Conservation (phyloP, 2,329 filamentous ascomycete genomes). For the Colletotrichum spinosum region DNA sequence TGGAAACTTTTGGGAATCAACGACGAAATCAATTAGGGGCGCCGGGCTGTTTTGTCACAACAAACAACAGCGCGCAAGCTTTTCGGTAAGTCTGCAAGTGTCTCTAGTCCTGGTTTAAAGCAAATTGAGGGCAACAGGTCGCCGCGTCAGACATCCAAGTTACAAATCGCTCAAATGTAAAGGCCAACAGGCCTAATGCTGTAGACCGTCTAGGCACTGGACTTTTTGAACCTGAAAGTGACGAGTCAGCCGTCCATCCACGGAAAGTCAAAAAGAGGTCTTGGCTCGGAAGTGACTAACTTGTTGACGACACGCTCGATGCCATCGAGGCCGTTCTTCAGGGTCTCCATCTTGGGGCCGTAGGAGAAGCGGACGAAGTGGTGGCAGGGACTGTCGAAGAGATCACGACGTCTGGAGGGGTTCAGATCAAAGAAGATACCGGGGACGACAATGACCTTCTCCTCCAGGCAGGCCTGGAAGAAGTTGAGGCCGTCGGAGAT, state of each 20-base stretch:
- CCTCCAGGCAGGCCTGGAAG: slow-evolving; percentile 91
- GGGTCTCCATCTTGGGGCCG: slow-evolving; percentile 82
- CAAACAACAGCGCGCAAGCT: too few relatives aligned
- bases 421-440: slow-evolving; percentile 99
- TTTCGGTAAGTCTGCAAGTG: too few relatives aligned
- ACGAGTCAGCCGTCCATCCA: not conserved
- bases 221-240: slow-evolving; percentile 18
- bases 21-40: too few relatives aligned
- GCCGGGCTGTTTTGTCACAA: too few relatives aligned
- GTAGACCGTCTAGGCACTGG: not conserved
- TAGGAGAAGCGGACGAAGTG: slow-evolving; percentile 90
- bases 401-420: slow-evolving; percentile 85
- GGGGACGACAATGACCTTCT: slow-evolving; percentile 96
- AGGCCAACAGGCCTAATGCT: too few relatives aligned
- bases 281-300: slow-evolving; percentile 53
- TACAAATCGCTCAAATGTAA: too few relatives aligned
- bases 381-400: slow-evolving; percentile 96
- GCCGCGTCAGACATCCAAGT: too few relatives aligned
- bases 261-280: not conserved
- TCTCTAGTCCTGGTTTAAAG: too few relatives aligned
- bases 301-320: slow-evolving; percentile 86
- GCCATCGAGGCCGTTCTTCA: slow-evolving; percentile 83
- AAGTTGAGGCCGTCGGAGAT: slow-evolving; percentile 96
- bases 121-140: too few relatives aligned
- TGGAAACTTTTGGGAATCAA: too few relatives aligned